Evolutionary conservation across 495 filamentous ascomycete genomes (phyloP), one percentile per base, ranked within the genome.

Genomic region (Durotheca rogersii): DNA sequence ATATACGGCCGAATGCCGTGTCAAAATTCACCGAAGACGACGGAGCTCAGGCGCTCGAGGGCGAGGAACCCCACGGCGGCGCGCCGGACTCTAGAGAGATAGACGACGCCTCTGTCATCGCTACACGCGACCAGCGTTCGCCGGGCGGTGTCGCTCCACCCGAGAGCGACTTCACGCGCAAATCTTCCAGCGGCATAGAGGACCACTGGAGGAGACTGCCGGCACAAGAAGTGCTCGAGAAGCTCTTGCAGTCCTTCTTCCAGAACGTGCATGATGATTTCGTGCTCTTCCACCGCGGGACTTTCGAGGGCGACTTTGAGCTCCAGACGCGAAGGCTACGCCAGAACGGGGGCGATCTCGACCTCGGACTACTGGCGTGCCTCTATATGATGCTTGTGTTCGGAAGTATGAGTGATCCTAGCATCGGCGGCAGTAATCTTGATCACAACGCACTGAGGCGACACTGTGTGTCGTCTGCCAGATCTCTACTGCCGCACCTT

Each of bases 311-410:
- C 6, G 62, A 64, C 19, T 76, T 73, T 52, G 65, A 73, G 40
- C 39, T 36, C 5, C 41, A 47, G 7, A 49, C 61, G 7, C 60
- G 49, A 4, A 47, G 35, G 20, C 16, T 47, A 7, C 27, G 35
- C 4, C 34, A 53, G 4, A 12, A 10, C 4, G 35, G 41, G 2
- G 42, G 31, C 9, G 50, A 46, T 6, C 25, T 21, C 7, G 36
- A 53, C n/a, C 34, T 53, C 0, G 69, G 72, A 17, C 70, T 69
- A 68, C 51, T 73, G 18, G 70, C 70, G 51, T 69, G 68, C 51
- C 62, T 76, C 21, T 66, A 69, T 16, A 73, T 74, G 67, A 65
- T 72, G 43, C 51, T 74, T 5, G 67, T 69, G 11, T 68, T 76
- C 30, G 66, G 69, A 27, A 53, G 50, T 25, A 53, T 47, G 56